A percentile compares a stretch with the other conserved stretches of the same genome.
phyloP scores from a whole-genome alignment of 345 rosid species.

The Acer negundo region DNA sequence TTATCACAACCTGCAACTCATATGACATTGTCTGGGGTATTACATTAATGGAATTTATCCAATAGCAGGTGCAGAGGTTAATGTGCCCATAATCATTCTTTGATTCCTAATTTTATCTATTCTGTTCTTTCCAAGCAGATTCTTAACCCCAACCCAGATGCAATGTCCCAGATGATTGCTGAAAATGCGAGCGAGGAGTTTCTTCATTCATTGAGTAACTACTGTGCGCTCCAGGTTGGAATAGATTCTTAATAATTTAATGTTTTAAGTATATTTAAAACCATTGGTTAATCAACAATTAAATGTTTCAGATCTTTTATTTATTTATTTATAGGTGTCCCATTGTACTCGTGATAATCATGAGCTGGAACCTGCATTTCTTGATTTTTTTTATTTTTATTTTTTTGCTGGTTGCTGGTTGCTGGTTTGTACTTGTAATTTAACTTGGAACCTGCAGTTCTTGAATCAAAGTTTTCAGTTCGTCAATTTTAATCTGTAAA shows the following conservation, averaged over 20 bases:
- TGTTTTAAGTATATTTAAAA: neutral
- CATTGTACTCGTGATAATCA: neutral
- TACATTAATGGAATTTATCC: constrained; percentile 10
- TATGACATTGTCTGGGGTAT: neutral
- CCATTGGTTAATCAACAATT: constrained; percentile 14
- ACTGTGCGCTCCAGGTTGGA: constrained; percentile 95
- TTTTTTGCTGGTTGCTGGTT: too few relatives aligned
- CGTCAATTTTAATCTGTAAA: neutral
- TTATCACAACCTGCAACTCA: constrained; percentile 10
- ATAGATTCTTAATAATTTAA: constrained; percentile 1
- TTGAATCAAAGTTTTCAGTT: neutral
- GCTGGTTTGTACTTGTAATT: neutral
- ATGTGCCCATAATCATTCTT: constrained; percentile 6
- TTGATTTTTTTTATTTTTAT: too few relatives aligned
- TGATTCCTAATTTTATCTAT: constrained; percentile 11
- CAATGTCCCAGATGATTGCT: constrained; percentile 92
- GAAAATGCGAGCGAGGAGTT: constrained; percentile 98
- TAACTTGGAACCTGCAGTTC: neutral
- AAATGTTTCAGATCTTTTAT: too few relatives aligned
- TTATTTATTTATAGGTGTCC: neutral
- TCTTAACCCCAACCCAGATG: constrained; percentile 98
- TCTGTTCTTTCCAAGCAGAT: constrained; percentile 55
- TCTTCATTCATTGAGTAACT: constrained; percentile 86
- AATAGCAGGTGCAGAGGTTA: neutral
- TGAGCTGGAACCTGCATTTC: too few relatives aligned